Evolutionary conservation across 805 yeast species (phyloP).

Genomic region (Tetrapisispora pingtungensis): DNA sequence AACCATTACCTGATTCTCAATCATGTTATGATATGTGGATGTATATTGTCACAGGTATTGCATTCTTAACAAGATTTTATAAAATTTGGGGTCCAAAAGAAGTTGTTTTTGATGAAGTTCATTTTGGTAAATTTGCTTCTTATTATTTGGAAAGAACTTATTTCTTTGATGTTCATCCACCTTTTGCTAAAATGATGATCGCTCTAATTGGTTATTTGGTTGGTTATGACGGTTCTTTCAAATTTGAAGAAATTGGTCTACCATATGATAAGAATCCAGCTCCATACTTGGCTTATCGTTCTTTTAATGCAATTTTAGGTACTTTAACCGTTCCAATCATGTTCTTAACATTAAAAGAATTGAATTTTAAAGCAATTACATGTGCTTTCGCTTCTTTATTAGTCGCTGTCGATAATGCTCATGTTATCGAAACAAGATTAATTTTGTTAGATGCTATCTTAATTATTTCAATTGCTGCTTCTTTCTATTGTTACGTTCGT

Average conservation of each 20-base stretch:
- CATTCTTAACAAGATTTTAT: slow-evolving; percentile 58
- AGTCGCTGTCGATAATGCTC: slow-evolving; percentile 83
- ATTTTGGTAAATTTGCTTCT: slow-evolving; percentile 77
- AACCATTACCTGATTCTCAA: slow-evolving; percentile 21
- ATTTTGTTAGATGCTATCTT: slow-evolving; percentile 88
- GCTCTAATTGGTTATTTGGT: slow-evolving; percentile 83
- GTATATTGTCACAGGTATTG: slow-evolving; percentile 49
- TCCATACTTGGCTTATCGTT: slow-evolving; percentile 78
- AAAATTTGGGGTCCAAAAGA: slow-evolving; percentile 55
- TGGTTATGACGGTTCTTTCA: slow-evolving; percentile 87
- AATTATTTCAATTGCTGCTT: slow-evolving; percentile 69
- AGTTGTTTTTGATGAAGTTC: slow-evolving; percentile 82
- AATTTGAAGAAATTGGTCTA: slow-evolving; percentile 84
- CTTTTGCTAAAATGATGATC: slow-evolving; percentile 87
- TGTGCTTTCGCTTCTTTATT: slow-evolving; percentile 66
- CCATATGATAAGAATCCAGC: slow-evolving; percentile 67
- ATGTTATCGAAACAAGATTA: slow-evolving; percentile 79
- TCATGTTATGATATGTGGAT: slow-evolving; percentile 40
- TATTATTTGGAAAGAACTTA: slow-evolving; percentile 82
- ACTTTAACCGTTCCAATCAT: slow-evolving; percentile 72
- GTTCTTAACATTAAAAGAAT: slow-evolving; percentile 76
- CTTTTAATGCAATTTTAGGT: slow-evolving; percentile 73
- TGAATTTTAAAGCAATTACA: slow-evolving; percentile 69
- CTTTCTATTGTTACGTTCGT: slow-evolving; percentile 68
- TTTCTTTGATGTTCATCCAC: slow-evolving; percentile 96